phyloP scores from a whole-genome alignment of 805 yeast species.

The Alloascoidea hylecoeti region DNA sequence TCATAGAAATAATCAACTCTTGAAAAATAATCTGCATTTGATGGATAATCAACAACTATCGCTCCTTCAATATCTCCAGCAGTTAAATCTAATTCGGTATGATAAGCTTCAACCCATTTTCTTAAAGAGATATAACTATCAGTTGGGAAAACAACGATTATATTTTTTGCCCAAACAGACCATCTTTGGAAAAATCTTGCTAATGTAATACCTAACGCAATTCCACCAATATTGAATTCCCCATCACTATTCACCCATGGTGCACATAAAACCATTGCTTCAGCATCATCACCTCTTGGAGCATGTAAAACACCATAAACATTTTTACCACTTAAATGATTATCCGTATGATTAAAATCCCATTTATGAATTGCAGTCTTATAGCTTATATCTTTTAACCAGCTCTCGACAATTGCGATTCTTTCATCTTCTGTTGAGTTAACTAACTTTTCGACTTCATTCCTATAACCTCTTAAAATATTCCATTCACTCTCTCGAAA shows the following conservation, averaged over 20 bases:
- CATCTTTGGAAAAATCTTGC: conserved; percentile 72
- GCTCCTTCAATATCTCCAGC: conserved; percentile 95
- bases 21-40: conserved; percentile 49
- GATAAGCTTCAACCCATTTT: conserved; percentile 91
- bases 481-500: conserved; percentile 95
- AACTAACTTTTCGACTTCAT: conserved; percentile 29
- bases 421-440: conserved; percentile 16
- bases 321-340: conserved; percentile 23
- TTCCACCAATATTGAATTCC: conserved; percentile 63
- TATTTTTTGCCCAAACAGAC: conserved; percentile 93
- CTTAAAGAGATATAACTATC: conserved; percentile 57
- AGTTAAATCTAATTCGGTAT: conserved; percentile 66
- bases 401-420: conserved; percentile 31
- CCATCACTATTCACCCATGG: conserved; percentile 72
- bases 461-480: conserved; percentile 70
- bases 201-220: conserved; percentile 56
- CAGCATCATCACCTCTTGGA: conserved; percentile 93
- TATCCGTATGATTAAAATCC: conserved; percentile 13
- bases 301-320: conserved; percentile 81
- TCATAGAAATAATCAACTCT: conserved; percentile 64
- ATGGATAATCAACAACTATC: conserved; percentile 64
- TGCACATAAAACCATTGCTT: conserved; percentile 79
- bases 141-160: conserved; percentile 72
- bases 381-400: conserved; percentile 65
- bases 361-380: conserved; percentile 36